Base-by-base conservation (phyloP, 2,329 filamentous ascomycete genomes). In the Sporothrix variecibatus region DNA sequence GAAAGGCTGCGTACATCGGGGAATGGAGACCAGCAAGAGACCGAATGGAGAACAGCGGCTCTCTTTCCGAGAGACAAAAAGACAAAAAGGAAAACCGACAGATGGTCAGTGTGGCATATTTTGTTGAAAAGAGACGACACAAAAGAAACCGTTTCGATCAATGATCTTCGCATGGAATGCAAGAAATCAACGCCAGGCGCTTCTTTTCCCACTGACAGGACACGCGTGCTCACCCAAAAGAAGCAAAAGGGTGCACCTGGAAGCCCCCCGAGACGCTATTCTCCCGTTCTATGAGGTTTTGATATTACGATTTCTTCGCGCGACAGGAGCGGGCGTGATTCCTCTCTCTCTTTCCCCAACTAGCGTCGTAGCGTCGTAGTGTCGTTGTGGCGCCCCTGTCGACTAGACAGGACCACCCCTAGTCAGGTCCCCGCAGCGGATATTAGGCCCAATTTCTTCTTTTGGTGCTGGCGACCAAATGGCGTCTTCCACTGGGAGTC, bases 371-470 rank as follows among this genome's bases (percentile, higher is more conserved):
- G 43, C 43, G 43, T 49, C 43, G 51, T 28, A 49, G 43, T 15
- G 43, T 49, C 43, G 40, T 68, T n/a, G 31, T 17, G 38, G 34
- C 5, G 23, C 62, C 65, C 67, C 67, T 38, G 28, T 40, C 65
- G 6, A 34, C 51, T 26, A 71, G n/a, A 62, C 7, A 64, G 58
- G 20, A 23, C 51, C 43, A 40, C 51, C 28, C 65, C 72, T 28
- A 26, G 67, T 58, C 3, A 17, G 38, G 53, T 51, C 69, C 62
- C 73, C 73, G 71, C 73, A 72, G 69, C 73, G 73, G 73, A 75
- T 53, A 75, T 75, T 74, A 71, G 26, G 60, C 73, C 72, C 68
- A 74, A 74, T 74, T 40, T 74, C 72, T 56, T 67, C 49, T 67
- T 46, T 67, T 49, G 11, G 43, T 34, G 26, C 46, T 56, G 28